phyloP scores from a whole-genome alignment of 805 yeast species.

The Torulaspora indica region DNA sequence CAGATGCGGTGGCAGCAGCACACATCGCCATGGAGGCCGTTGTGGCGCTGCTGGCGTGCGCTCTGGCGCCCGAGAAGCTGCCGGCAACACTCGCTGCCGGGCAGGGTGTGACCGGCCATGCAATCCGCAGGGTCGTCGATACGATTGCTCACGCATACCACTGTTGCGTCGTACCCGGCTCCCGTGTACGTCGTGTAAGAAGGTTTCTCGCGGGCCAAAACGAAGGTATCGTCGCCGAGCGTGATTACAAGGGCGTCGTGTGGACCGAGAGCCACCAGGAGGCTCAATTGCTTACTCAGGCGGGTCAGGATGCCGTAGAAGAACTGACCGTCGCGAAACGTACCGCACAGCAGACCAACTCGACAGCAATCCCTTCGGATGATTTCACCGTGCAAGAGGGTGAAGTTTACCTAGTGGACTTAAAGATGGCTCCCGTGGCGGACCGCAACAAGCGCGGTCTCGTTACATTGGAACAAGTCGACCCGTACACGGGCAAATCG shows the following conservation, averaged over 20 bases:
- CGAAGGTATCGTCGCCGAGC: conserved; percentile 85
- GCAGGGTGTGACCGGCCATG: conserved; percentile 54
- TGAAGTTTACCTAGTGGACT: conserved; percentile 81
- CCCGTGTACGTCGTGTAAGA: conserved; percentile 85
- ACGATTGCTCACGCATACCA: conserved; percentile 78
- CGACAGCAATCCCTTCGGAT: conserved; percentile 68
- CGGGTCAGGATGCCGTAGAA: conserved; percentile 22
- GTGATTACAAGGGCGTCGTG: conserved; percentile 86
- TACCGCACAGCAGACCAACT: conserved; percentile 37
- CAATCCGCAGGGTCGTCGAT: conserved; percentile 73
- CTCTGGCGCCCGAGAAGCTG: conserved; percentile 69
- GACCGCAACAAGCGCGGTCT: conserved; percentile 57
- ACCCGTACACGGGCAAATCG: conserved; percentile 58
- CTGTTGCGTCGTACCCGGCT: conserved; percentile 86
- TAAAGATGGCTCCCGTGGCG: conserved; percentile 66
- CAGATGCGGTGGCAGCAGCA: conserved; percentile 86
- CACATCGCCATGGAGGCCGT: conserved; percentile 87
- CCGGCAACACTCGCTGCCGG: conserved; percentile 45
- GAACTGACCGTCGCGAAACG: conserved; percentile 41
- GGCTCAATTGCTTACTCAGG: conserved; percentile 38
- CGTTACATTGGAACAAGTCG: conserved; percentile 62
- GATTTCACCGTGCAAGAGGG: conserved; percentile 71
- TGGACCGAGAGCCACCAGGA: conserved; percentile 86
- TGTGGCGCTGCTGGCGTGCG: conserved; percentile 66
- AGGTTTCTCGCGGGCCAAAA: conserved; percentile 95